Base-by-base conservation (phyloP, 495 filamentous ascomycete species). In the Antarctomyces pellizariae region DNA sequence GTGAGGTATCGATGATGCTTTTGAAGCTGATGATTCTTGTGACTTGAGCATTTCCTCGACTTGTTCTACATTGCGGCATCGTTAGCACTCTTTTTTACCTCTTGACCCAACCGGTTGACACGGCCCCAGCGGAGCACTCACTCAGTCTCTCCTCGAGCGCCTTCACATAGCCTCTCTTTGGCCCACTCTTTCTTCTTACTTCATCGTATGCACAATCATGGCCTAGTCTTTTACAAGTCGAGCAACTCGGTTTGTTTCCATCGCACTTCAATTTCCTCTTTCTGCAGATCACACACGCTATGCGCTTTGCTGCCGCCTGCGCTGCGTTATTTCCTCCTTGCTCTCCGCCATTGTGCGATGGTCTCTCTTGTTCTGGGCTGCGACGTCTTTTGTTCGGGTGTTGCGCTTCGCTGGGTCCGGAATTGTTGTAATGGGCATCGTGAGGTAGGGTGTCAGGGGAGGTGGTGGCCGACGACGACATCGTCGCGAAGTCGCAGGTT, bases 151-250 rank as follows among this genome's bases (percentile, higher is more conserved):
- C 84, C 52, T 95, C 89, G 44, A 99, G 46, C 28, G 83, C 79
- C 57, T 95, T 99, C 32, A 99, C 89, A 49, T 99, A 95, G 34
- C 86, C 86, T 44, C 89, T 64, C 55, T 95, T 99, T 3, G 86
- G 86, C 5, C 86, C 86, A 48, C 86, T 95, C 61, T 99, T 99
- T 53, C 80, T 77, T 44, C 86, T 67, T 26, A 83, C 72, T 52
- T 99, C 86, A 51, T 95, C 86, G 42, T 93, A 99, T 7, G 76
- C 67, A 55, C 86, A 99, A 30, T 70, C 69, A 52, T 99, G 86
- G 19, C 76, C 71, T 29, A 99, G 52, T 26, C 86, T 60, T 9
- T 75, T 67, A 47, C 86, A 99, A 13, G 84, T 99, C 40, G 74
- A 79, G 47, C 86, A 99, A 40, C 75, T 86, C 7, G 86, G 86